Base-by-base conservation (phyloP, 345 rosid genomes). In the Triadica sebifera region DNA sequence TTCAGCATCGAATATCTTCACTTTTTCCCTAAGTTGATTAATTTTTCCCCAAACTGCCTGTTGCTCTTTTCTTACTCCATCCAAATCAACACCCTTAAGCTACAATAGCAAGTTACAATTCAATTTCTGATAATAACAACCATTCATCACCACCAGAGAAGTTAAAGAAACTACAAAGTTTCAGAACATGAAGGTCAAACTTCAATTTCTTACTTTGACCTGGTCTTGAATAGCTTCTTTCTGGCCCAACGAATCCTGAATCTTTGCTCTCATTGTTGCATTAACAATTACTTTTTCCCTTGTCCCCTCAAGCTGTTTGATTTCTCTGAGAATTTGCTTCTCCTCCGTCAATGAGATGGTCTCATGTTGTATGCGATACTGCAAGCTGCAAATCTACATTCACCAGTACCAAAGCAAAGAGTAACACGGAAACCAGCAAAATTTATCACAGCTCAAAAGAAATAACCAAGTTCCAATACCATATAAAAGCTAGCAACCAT, bases 311-410 rank as follows among this genome's bases (percentile, higher is more conserved):
- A 96, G 92, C 82, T 78, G 97, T 81, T 88, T 91, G 77, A 96
- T 87, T 82, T 96, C 98, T 83, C 84, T 89, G 49, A 96, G 91
- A 62, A 91, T 43, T 84, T 96, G 91, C 85, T 96, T 96, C 87
- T 96, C 99, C 86, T 96, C 98, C 0, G 92, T 53, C 78, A 96
- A 72, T 6, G 97, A 80, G 77, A 93, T 93, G 87, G 97, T 93
- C 77, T 93, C 97, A 65, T 96, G 99, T 78, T 93, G 94, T 60
- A 96, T 93, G 72, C 87, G 91, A 65, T 90, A 96, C 45, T 91
- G 86, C 81, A 81, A 87, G 79, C 93, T 85, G 83, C 77, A 81
- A 71, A 93, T 96, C 99, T 96, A 86, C 78, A 80, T 79, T 73
- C 67, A 75, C 68, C 79, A 78, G 73, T 65, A 57, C 2, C 45